Evolutionary conservation across 176 grass and related monocot species (phyloP), one percentile per base, ranked within the genome.

Genomic region (Cenchrus purpureus): DNA sequence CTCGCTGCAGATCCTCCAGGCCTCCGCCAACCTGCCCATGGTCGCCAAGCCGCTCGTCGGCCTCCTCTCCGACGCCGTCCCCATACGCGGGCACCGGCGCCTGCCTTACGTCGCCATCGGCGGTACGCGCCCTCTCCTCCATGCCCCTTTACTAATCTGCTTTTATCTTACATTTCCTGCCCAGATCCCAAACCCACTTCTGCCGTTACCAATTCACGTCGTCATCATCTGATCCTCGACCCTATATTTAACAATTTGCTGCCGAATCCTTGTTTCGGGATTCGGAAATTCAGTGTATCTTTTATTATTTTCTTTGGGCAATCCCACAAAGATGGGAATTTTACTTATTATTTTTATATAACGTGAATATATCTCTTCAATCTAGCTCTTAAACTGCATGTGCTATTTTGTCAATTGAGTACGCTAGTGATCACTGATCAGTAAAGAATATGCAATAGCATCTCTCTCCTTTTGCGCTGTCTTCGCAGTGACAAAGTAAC

Each of bases 51-150:
- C 92, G 70, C 91, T 98, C 68, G 76, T 91, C 57, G 93, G 92
- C 73, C 79, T 98, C 79, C 87, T 98, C 82, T 98, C 92, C 76
- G 95, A 98, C 68, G 89, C 92, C 83, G 87, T 98, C 79, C 79
- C 86, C 76, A 88, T 98, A 72, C 67, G 74, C 69, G 93, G 92
- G 15, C 83, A 91, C 56, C 91, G 89, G 0, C 95, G 95, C 77
- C 93, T 98, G 52, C 95, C 95, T 13, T 98, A 98, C 83, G 92
- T 98, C 57, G 91, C 95, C 82, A 90, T 98, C 76, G 95, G 95
- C 64, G 92, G 92, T 98, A 89, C 15, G 71, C 42, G 45, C 45
- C 29, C 15, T 56, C 55, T 83, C 19, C n/a, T 28, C 9, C 72
- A 42, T 3, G 29, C 79, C 74, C 12, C 15, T 56, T 7, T 79